Evolutionary conservation across 192 early-diverging fungal genomes (phyloP).

Genomic region (Coemansia sp.): DNA sequence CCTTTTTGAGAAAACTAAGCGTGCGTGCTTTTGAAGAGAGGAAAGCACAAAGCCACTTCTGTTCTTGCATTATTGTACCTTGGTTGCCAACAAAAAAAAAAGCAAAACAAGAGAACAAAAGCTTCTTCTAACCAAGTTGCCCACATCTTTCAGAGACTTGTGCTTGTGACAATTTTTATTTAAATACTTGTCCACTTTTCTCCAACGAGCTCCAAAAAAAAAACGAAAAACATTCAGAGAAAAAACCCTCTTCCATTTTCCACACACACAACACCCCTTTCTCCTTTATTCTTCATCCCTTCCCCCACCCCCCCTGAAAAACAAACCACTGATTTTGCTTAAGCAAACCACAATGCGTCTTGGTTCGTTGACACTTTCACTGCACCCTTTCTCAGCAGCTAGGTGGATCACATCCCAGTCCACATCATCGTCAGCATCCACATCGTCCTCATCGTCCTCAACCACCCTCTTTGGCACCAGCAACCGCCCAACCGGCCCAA

Average conservation of each 20-base stretch:
- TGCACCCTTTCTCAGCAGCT: constrained; percentile 1
- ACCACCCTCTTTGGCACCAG: not conserved
- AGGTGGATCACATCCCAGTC: not conserved
- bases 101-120: no score
- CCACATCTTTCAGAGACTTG: no score
- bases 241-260: not conserved
- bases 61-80: no score
- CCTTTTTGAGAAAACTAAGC: no score
- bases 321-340: not conserved
- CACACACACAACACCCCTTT: not conserved
- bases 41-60: no score
- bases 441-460: not conserved
- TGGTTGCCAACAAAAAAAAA: no score
- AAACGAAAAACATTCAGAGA: not conserved
- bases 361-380: constrained; percentile 1
- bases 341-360: constrained; percentile 7
- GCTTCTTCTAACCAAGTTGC: no score
- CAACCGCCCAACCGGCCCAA: not conserved
- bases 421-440: not conserved
- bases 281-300: not conserved
- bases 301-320: not conserved
- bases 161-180: not conserved
- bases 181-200: not conserved
- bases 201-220: not conserved
- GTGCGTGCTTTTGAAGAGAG: no score